Evolutionary conservation across 2,329 filamentous ascomycete species (phyloP).

Genomic region (Nannizziopsis barbatae): DNA sequence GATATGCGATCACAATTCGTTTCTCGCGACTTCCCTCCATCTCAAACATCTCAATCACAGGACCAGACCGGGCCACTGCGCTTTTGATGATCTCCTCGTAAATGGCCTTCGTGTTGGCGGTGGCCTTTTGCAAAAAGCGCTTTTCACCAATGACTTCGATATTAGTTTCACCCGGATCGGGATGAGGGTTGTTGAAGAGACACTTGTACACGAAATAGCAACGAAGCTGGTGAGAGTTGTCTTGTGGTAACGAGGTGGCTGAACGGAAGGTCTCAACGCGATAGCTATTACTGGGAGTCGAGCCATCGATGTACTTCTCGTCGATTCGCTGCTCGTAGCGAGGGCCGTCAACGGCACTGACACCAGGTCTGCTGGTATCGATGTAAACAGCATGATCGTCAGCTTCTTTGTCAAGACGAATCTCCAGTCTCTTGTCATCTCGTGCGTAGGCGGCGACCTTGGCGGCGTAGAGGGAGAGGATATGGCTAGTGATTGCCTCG

Average conservation of each 20-base stretch:
- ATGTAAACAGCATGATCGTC: constrained; percentile 95
- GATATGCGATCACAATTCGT: constrained; percentile 87
- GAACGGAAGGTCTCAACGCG: constrained; percentile 97
- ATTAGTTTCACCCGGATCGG: constrained; percentile 65
- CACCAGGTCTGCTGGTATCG: constrained; percentile 84
- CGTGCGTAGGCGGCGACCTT: constrained; percentile 90
- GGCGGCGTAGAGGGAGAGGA: constrained; percentile 91
- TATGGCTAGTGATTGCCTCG: constrained; percentile 80
- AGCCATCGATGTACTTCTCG: constrained; percentile 83
- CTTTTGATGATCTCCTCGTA: constrained; percentile 89
- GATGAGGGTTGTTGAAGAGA: constrained; percentile 68
- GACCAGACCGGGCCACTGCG: constrained; percentile 73
- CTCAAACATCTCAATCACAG: constrained; percentile 96
- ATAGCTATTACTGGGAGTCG: constrained; percentile 60
- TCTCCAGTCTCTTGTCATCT: constrained; percentile 88
- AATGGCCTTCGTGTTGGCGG: constrained; percentile 85
- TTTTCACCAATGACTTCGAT: constrained; percentile 86
- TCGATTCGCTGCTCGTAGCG: constrained; percentile 89
- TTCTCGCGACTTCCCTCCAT: constrained; percentile 87
- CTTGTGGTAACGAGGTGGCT: constrained; percentile 62
- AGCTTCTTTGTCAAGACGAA: constrained; percentile 90
- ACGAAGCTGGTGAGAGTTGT: constrained; percentile 69
- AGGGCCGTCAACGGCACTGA: constrained; percentile 65
- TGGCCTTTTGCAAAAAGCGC: constrained; percentile 91
- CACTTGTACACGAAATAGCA: constrained; percentile 99